Conservation (phyloP, 306 rosid genomes). For the Inga oerstediana region DNA sequence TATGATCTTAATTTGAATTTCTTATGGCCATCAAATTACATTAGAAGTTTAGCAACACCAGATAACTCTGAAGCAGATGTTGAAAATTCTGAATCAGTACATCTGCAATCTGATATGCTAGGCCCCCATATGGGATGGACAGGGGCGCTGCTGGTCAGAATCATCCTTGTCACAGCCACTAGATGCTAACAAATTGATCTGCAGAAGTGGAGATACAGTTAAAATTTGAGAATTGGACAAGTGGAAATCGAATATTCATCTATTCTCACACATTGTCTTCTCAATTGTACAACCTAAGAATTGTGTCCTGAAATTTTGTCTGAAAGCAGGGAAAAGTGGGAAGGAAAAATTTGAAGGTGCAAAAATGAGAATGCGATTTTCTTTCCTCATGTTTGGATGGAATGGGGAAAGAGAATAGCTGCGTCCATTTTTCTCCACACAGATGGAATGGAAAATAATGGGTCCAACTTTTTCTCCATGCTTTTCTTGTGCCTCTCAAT, state of each 20-base stretch:
- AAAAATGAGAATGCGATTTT: background rate
- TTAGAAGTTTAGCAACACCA: background rate
- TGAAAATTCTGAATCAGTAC: background rate
- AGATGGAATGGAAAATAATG: slow-evolving; percentile 10
- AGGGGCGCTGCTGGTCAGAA: slow-evolving; percentile 32
- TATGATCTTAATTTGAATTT: slow-evolving; percentile 22
- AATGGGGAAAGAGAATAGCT: background rate
- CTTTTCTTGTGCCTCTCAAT: background rate
- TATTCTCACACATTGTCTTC: background rate
- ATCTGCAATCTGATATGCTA: slow-evolving; percentile 42
- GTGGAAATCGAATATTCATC: background rate
- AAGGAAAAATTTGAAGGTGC: background rate
- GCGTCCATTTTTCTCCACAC: slow-evolving; percentile 17
- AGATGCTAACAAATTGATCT: slow-evolving; percentile 75
- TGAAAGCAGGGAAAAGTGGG: background rate
- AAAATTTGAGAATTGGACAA: background rate
- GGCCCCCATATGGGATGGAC: slow-evolving; percentile 69
- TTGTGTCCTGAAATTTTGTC: background rate
- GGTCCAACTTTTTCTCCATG: background rate
- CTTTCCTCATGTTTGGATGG: background rate
- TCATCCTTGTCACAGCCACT: slow-evolving; percentile 49
- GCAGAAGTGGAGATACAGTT: slow-evolving; percentile 12
- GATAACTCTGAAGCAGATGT: background rate
- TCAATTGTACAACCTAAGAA: background rate
- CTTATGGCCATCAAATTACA: background rate